A percentile compares a stretch with the other conserved stretches of the same genome.
Conservation (phyloP, 768 basidiomycete genomes). For the Naganishia vaughanmartiniae region DNA sequence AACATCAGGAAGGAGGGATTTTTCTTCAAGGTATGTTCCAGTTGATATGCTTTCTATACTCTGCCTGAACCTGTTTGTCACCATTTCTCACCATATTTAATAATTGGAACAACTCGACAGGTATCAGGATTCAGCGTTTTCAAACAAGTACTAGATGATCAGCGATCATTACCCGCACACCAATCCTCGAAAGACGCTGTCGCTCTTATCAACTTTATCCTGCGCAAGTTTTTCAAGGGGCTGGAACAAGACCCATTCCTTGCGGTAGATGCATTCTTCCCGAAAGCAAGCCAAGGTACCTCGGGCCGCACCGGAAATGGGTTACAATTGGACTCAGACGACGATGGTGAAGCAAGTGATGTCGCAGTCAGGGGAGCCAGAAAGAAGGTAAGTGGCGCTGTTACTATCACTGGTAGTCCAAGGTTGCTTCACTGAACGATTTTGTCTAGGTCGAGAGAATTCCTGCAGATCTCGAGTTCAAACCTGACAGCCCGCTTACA, state of each 20-base stretch:
- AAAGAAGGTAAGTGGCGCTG: slow-evolving; percentile 39
- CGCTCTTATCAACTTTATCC: slow-evolving; percentile 75
- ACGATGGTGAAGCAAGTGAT: slow-evolving; percentile 40
- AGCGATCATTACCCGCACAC: slow-evolving; percentile 68
- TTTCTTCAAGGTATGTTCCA: slow-evolving; percentile 82
- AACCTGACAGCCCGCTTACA: slow-evolving; percentile 56
- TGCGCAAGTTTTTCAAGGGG: slow-evolving; percentile 92
- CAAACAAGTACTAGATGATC: slow-evolving; percentile 77
- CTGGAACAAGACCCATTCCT: slow-evolving; percentile 79
- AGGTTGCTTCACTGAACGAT: not conserved
- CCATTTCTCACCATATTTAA: not conserved
- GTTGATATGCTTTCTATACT: slow-evolving; percentile 25
- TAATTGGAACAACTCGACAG: too few relatives aligned
- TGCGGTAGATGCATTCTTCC: slow-evolving; percentile 71
- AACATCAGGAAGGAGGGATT: slow-evolving; percentile 87
- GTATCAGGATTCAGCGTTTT: slow-evolving; percentile 86
- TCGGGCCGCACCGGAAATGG: slow-evolving; percentile 6
- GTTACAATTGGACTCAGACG: slow-evolving; percentile 36
- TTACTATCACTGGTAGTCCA: not conserved
- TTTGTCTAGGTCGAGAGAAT: slow-evolving; percentile 17
- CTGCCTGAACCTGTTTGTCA: slow-evolving; percentile 23
- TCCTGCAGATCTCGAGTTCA: slow-evolving; percentile 34
- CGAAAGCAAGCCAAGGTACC: slow-evolving; percentile 43
- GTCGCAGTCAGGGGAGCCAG: slow-evolving; percentile 39
- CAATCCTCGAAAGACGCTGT: slow-evolving; percentile 79